Evolutionary conservation across 202 grass and related monocot genomes (phyloP), one percentile per base, ranked within the genome.

Genomic region (Miscanthus sacchariflorus): DNA sequence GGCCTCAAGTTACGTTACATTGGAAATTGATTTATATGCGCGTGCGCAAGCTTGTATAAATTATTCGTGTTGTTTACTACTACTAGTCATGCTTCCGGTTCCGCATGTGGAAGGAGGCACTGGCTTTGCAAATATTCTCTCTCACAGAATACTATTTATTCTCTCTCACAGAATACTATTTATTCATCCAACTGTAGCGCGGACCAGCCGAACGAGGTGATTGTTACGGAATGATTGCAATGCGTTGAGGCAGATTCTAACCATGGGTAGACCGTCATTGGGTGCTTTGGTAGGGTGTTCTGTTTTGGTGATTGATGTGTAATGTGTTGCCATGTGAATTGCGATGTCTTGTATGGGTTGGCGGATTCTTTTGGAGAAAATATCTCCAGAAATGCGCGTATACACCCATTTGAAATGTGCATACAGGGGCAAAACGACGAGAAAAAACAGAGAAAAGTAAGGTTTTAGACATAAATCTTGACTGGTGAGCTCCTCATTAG

Each of bases 11-110:
- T 33, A 72, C 42, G 52, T 7, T 72, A 83, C 40, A 3, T 28
- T 78, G 66, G 50, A 77, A 82, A 71, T 72, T 82, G 36, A 45
- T 90, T 90, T 74, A 12, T 90, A 30, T 77, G 33, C 12, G 19
- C 11, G 7, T 24, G 15, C 30, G 33, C 6, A 40, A 84, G 65
- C 17, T 56, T 65, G 30, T 80, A 33, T 65, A 1, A 5, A 11
- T 14, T 28, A 25, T 56, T 84, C 50, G 7, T 17, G 21, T 74
- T 65, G 36, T 30, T 74, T 7, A 36, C 38, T 70, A 61, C 59
- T 24, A 0, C 56, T 61, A 30, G 80, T 58, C 6, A 44, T 81
- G 38, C 39, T 68, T 76, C 23, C 45, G 10, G 69, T 61, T 28
- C 63, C 63, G 11, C 5, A n/a, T 25, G 18, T 30, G 58, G 12